Evolutionary conservation across 1,139 yeast genomes (phyloP).

Genomic region (Eremothecium cymbalariae): DNA sequence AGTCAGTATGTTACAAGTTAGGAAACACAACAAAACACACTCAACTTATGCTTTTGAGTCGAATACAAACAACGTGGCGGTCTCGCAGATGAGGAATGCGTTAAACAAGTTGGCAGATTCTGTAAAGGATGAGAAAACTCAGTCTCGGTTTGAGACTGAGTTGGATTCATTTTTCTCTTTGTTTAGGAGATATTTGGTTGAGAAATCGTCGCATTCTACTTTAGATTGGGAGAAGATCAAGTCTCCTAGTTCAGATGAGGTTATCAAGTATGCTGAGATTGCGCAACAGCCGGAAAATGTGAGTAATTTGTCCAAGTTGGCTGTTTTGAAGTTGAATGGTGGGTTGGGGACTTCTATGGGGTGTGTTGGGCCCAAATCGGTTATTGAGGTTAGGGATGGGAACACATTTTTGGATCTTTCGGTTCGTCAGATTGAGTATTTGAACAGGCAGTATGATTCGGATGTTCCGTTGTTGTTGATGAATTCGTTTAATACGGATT

Average conservation of each 20-base stretch:
- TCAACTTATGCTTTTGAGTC: constrained; percentile 78
- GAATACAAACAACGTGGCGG: constrained; percentile 92
- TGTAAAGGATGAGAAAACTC: constrained; percentile 45
- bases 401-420: constrained; percentile 91
- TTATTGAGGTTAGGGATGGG: constrained; percentile 97
- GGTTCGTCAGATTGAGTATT: constrained; percentile 93
- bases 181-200: constrained; percentile 84
- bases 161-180: constrained; percentile 93
- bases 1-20: constrained; percentile 27
- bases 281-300: constrained; percentile 31
- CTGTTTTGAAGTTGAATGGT: constrained; percentile 93
- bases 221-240: constrained; percentile 94
- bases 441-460: constrained; percentile 82
- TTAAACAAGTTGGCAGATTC: constrained; percentile 83
- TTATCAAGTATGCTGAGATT: constrained; percentile 62
- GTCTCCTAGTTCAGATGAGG: constrained; percentile 84
- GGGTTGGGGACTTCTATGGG: constrained; percentile 99
- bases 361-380: constrained; percentile 97
- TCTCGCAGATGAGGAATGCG: constrained; percentile 96
- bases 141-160: constrained; percentile 70
- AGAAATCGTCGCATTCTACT: constrained; percentile 73
- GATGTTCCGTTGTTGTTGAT: constrained; percentile 93
- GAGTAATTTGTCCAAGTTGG: constrained; percentile 68
- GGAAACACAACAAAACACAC: constrained; percentile 69
- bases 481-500: constrained; percentile 98